Evolutionary conservation across 2,329 filamentous ascomycete species (phyloP).

Genomic region (Trichoderma afroharzianum): DNA sequence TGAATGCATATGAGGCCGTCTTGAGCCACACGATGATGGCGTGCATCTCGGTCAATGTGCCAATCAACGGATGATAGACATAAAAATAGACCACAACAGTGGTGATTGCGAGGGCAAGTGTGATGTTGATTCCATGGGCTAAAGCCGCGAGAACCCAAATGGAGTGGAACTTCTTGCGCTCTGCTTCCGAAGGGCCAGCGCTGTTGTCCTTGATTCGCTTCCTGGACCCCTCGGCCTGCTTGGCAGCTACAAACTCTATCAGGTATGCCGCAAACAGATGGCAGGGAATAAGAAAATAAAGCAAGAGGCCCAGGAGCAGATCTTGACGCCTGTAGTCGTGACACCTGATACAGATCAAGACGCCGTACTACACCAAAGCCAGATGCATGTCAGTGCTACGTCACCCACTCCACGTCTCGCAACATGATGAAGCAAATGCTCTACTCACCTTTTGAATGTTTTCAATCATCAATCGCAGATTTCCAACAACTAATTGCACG

Average conservation of each 20-base stretch:
- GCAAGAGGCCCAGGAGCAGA: slow-evolving; percentile 66
- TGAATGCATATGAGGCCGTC: slow-evolving; percentile 91
- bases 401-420: background rate
- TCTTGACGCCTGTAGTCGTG: slow-evolving; percentile 83
- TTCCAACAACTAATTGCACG: slow-evolving; percentile 69
- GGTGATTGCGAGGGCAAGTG: slow-evolving; percentile 73
- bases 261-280: slow-evolving; percentile 88
- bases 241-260: slow-evolving; percentile 80
- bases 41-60: slow-evolving; percentile 84
- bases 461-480: slow-evolving; percentile 90
- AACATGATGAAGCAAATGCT: background rate
- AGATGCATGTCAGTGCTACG: slow-evolving; percentile 3
- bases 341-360: slow-evolving; percentile 86
- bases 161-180: slow-evolving; percentile 62
- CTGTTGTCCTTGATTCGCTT: slow-evolving; percentile 52
- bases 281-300: slow-evolving; percentile 85
- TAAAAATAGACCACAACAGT: slow-evolving; percentile 85
- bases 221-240: slow-evolving; percentile 68
- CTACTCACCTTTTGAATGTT: slow-evolving; percentile 80
- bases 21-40: slow-evolving; percentile 96
- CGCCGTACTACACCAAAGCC: slow-evolving; percentile 68
- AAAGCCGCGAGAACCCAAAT: slow-evolving; percentile 80
- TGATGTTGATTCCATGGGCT: slow-evolving; percentile 79
- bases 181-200: slow-evolving; percentile 49
- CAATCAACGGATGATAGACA: slow-evolving; percentile 90